These are phyloP conservation scores for Lentinula boryana DNA, from an alignment of 768 basidiomycete genomes.

Conservation along the genomic window DNA sequence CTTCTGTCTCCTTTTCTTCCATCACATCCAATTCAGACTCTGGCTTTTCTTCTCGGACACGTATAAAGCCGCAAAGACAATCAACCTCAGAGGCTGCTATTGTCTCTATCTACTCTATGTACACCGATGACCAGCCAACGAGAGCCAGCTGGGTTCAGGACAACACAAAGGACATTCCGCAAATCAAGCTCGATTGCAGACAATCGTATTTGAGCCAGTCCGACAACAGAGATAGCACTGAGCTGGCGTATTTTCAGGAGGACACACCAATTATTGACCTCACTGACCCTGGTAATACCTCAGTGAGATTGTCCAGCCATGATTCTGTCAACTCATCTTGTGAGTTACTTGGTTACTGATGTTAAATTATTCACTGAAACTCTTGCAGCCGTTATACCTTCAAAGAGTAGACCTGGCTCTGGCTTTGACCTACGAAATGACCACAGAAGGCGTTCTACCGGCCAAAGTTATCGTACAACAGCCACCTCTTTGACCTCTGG, in stretches of 20 bases:
- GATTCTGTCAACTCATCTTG: not conserved
- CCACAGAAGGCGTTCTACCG: constrained; percentile 5
- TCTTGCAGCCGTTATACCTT: not conserved
- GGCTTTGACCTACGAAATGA: constrained; percentile 2
- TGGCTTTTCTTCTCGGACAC: constrained; percentile 24
- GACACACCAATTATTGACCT: constrained; percentile 5
- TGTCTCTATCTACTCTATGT: constrained; percentile 85
- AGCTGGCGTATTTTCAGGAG: constrained; percentile 3
- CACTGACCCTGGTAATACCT: not conserved
- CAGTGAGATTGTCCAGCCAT: not conserved
- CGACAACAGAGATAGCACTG: constrained; percentile 10
- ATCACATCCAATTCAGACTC: constrained; percentile 21
- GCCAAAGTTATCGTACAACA: not conserved
- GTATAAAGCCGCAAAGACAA: constrained; percentile 24
- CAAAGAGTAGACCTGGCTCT: not conserved
- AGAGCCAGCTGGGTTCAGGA: constrained; percentile 43
- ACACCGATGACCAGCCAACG: constrained; percentile 48
- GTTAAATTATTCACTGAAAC: not conserved
- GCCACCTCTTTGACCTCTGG: constrained; percentile 1
- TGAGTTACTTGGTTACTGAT: not conserved
- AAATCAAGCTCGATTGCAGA: constrained; percentile 12
- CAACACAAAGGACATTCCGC: constrained; percentile 24
- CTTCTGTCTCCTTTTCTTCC: constrained; percentile 7
- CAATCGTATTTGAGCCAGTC: constrained; percentile 13
- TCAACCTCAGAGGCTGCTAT: constrained; percentile 69